These are phyloP conservation scores for Dicorynia guianensis DNA, from an alignment of 306 rosid genomes.

Conservation along the genomic window DNA sequence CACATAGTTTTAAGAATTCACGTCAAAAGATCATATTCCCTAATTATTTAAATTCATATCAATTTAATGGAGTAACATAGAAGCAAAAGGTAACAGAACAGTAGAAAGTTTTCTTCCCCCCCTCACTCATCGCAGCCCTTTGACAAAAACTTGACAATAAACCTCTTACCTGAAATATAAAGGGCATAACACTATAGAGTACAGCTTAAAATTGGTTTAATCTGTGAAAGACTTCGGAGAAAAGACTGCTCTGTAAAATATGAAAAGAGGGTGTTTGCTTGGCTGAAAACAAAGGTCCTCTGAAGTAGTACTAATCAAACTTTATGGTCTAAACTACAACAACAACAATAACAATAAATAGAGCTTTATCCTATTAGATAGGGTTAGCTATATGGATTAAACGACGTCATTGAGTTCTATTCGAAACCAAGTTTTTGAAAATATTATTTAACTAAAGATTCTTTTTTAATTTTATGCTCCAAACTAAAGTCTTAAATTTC, in stretches of 20 bases:
- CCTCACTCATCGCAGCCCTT: background rate
- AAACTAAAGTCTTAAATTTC: conserved; percentile 12
- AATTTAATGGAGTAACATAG: conserved; percentile 20
- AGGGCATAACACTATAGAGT: background rate
- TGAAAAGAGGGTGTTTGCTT: background rate
- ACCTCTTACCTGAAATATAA: conserved; percentile 17
- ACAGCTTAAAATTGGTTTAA: conserved; percentile 15
- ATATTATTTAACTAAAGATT: no score
- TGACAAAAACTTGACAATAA: conserved; percentile 1
- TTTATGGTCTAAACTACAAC: conserved; percentile 4
- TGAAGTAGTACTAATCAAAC: conserved; percentile 8
- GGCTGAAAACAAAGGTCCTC: conserved; percentile 28
- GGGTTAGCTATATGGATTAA: no score
- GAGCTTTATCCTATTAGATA: no score
- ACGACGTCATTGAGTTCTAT: no score
- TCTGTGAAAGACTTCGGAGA: conserved; percentile 5
- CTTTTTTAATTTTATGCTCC: no score
- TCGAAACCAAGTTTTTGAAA: no score
- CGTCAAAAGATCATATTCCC: background rate
- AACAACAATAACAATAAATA: no score
- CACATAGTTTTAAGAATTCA: conserved; percentile 18
- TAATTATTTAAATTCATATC: background rate
- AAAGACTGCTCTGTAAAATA: conserved; percentile 1
- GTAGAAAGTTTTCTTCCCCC: background rate
- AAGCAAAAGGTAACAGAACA: background rate